A percentile compares a stretch with the other conserved stretches of the same genome.
phyloP scores from a whole-genome alignment of 2,329 filamentous ascomycete genomes.

The Cytospora paraplurivora region DNA sequence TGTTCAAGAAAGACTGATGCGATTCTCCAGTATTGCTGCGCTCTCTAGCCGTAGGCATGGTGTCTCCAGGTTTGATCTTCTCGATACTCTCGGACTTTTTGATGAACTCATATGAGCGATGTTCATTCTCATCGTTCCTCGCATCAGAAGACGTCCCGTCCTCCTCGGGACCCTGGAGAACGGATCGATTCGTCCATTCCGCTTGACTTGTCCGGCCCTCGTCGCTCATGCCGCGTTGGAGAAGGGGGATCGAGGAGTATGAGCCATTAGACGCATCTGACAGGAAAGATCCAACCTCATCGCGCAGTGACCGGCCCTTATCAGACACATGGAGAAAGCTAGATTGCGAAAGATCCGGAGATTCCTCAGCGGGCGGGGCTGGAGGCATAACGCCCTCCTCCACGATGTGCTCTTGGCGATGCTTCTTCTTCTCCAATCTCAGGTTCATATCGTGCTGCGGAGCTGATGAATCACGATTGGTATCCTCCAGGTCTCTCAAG shows the following conservation, averaged over 20 bases:
- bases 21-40: slow-evolving; percentile 19
- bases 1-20: slow-evolving; percentile 49
- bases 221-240: slow-evolving; percentile 66
- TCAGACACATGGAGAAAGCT: slow-evolving; percentile 32
- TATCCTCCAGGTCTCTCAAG: slow-evolving; percentile 2
- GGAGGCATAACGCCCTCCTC: slow-evolving; percentile 44
- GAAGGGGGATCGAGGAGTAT: slow-evolving; percentile 74
- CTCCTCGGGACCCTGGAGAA: slow-evolving; percentile 53
- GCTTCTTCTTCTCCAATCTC: slow-evolving; percentile 46
- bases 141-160: slow-evolving; percentile 31
- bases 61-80: slow-evolving; percentile 40
- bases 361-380: slow-evolving; percentile 31
- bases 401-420: slow-evolving; percentile 49
- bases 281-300: slow-evolving; percentile 50
- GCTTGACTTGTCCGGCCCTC: slow-evolving; percentile 47
- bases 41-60: slow-evolving; percentile 35
- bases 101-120: slow-evolving; percentile 57
- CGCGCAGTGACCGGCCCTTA: slow-evolving; percentile 33
- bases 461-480: slow-evolving; percentile 10
- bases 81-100: slow-evolving; percentile 56
- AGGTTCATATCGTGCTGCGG: slow-evolving; percentile 29
- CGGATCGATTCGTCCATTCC: slow-evolving; percentile 58
- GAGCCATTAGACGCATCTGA: slow-evolving; percentile 70
- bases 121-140: slow-evolving; percentile 35
- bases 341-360: slow-evolving; percentile 29